Conservation (phyloP, 2,329 filamentous ascomycete genomes). For the Teratosphaeria pseudoeucalypti region DNA sequence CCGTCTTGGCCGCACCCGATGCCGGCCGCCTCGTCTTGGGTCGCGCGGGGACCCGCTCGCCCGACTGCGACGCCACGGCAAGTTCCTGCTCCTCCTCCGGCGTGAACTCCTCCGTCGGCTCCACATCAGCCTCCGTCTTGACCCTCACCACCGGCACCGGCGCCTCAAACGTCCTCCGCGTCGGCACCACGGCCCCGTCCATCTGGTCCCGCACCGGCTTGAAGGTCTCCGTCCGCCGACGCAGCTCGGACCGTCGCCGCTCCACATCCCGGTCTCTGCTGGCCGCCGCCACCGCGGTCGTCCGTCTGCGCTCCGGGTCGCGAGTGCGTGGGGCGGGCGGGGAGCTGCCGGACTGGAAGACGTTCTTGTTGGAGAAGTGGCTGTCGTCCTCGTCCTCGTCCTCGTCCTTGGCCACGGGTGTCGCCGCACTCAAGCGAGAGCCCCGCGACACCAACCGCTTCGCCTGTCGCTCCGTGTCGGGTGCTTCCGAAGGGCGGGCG, state of each 20-base stretch:
- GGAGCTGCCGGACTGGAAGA: constrained; percentile 54
- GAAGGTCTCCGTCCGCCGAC: constrained; percentile 34
- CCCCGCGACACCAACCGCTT: constrained; percentile 22
- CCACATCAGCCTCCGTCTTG: constrained; percentile 39
- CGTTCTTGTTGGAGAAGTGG: constrained; percentile 81
- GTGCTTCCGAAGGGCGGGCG: constrained; percentile 33
- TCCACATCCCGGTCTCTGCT: constrained; percentile 29
- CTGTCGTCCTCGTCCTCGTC: constrained; percentile 38
- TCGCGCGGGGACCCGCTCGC: constrained; percentile 35
- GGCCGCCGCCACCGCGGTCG: constrained; percentile 34
- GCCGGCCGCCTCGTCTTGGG: constrained; percentile 33
- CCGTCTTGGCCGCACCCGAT: constrained; percentile 46
- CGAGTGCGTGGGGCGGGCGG: constrained; percentile 33
- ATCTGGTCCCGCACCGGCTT: constrained; percentile 39
- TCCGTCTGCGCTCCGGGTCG: constrained; percentile 53
- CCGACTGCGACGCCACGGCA: constrained; percentile 51
- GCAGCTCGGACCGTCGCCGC: constrained; percentile 29
- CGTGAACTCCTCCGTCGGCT: constrained; percentile 84
- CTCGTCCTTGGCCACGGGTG: constrained; percentile 18
- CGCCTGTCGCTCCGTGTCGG: constrained; percentile 28
- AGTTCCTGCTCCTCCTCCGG: constrained; percentile 77
- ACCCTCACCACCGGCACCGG: constrained; percentile 41
- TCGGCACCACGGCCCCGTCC: constrained; percentile 43
- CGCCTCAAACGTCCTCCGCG: constrained; percentile 50
- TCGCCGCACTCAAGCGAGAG: constrained; percentile 15